Base-by-base conservation (phyloP, 2,329 filamentous ascomycete species). In the Thielaviopsis populi region DNA sequence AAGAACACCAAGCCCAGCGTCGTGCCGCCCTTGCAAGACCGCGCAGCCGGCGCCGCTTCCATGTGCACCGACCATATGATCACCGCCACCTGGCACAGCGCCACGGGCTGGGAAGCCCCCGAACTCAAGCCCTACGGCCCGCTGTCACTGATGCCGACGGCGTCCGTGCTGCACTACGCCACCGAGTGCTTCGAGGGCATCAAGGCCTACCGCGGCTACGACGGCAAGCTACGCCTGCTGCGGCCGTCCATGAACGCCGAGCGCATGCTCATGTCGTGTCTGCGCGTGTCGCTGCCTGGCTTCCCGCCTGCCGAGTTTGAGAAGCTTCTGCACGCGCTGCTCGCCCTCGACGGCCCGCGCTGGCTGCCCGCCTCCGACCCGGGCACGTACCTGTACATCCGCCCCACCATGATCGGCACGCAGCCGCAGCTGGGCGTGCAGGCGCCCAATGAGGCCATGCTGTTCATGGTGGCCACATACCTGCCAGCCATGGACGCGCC, bases 11-110 rank as follows among this genome's bases (percentile, higher is more conserved):
- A 71, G 63, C 81, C 79, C 0, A 80, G 80, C 67, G 68, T 74
- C 60, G 81, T 84, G 59, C 82, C 81, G 61, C 74, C 77, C 62
- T 76, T 79, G 66, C 79, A 74, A 66, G 69, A 70, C 46, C 79
- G 79, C 69, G 75, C 75, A 68, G 64, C 77, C 61, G 79, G 77
- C 68, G 68, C 70, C 66, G 78, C 80, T 72, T 82, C 79, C 67
- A 75, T 83, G 71, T 82, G 80, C 78, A 91, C 88, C 67, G 91
- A 96, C 78, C 91, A 96, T 79, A 95, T 96, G 90, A 79, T 94
- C 70, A 86, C 84, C 61, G 86, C 79, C 22, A 75, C 77, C 63
- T 95, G 90, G 89, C 83, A 79, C 41, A 75, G 73, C 24, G 72
- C 76, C 53, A 71, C 75, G 22, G 90, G 90, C 69, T 95, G 90